Evolutionary conservation across 805 yeast genomes (phyloP), one percentile per base, ranked within the genome.

Genomic region (Huiozyma naganishii): DNA sequence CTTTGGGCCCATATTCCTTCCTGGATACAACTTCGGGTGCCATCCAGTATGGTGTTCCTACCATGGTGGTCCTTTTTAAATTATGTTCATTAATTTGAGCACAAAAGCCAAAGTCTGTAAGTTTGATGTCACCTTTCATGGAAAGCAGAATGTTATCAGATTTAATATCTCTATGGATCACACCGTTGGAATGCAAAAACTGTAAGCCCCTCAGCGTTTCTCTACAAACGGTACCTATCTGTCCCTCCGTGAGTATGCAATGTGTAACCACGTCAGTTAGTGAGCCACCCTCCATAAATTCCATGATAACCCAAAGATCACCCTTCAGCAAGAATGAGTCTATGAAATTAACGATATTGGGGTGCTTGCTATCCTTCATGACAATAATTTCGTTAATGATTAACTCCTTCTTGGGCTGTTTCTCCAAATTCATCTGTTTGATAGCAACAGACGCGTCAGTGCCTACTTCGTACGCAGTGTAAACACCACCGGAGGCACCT

Each of bases 31-130:
- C 96, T 63, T 92, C 99, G 1, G 99, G 99, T 0, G 99, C 99
- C 99, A 92, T 92, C 99, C 99, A 92, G 62, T 92, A 92, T 11
- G 99, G 98, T 0, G 99, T 92, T 11, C 99, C 99, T 13, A 92
- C 98, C 95, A 92, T 87, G 4, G 99, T 92, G 4, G 95, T 89
- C 61, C 99, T 79, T 64, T 90, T 89, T 44, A 83, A 70, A 51
- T 83, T 83, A 43, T 76, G 75, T 51, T 83, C 94, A 33, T 83
- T 84, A 47, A 84, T 73, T 64, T 89, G 95, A 0, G 98, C 99
- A 67, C 98, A 92, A 68, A 90, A 92, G 0, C 95, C 95, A 61
- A 86, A 86, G 66, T 92, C 99, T 0, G 98, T 92, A 60, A 92
- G 72, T 65, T 92, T 92, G 57, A 92, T 87, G 51, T 87, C 82